These are phyloP conservation scores for Pythium aristosporum DNA, from an alignment of 352 stramenopile genomes.

Conservation along the genomic window DNA sequence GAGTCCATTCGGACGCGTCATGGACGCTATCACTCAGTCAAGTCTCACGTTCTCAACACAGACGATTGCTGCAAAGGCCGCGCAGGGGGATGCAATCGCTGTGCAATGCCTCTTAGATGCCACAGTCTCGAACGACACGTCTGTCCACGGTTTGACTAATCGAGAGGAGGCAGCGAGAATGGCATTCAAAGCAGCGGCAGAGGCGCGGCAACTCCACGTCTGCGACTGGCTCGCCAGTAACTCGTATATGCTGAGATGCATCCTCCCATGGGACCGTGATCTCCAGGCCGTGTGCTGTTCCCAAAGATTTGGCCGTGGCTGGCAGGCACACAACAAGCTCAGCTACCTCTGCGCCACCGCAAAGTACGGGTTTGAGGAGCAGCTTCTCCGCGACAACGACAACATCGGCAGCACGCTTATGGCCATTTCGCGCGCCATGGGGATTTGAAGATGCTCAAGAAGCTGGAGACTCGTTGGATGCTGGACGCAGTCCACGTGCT, in stretches of 20 bases:
- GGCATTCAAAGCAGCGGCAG: neutral
- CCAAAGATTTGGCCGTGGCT: no score
- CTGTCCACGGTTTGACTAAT: neutral
- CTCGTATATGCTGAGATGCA: no score
- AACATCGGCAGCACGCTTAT: neutral
- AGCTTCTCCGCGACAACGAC: no score
- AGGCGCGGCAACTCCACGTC: neutral
- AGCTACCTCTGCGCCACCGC: neutral
- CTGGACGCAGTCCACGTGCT: no score
- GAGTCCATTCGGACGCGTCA: neutral
- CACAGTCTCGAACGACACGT: no score
- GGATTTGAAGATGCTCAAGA: neutral
- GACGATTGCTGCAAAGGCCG: neutral
- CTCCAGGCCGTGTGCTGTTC: no score
- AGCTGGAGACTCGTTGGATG: neutral
- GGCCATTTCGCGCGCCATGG: conserved; percentile 1
- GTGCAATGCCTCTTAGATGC: neutral
- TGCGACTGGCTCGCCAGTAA: neutral
- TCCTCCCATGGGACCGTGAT: no score
- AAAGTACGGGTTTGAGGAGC: neutral
- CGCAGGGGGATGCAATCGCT: neutral
- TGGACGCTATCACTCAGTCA: neutral
- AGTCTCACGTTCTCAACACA: neutral
- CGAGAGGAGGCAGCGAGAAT: no score
- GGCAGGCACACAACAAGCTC: no score